phyloP scores from a whole-genome alignment of 2,329 filamentous ascomycete species.

The Ophiostoma sp. region DNA sequence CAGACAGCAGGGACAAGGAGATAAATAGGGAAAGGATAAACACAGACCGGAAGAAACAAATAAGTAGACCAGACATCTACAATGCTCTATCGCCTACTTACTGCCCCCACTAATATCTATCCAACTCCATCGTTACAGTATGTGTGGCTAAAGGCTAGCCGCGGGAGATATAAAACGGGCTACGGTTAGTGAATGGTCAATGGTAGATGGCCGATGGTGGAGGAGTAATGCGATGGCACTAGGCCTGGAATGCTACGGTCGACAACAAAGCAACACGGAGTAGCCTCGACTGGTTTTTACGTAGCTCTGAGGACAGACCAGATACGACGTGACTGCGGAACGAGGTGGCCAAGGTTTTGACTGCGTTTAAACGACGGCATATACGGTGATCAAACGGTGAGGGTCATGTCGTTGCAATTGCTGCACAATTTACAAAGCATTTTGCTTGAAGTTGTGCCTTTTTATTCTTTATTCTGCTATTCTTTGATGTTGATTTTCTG shows the following conservation, averaged over 20 bases:
- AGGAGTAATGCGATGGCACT: slow-evolving; percentile 11
- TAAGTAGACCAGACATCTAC: too few species aligned
- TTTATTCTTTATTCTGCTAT: background rate
- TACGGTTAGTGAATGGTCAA: background rate
- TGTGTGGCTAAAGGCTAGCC: background rate
- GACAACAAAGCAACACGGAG: background rate
- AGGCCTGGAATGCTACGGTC: slow-evolving; percentile 11
- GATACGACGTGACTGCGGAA: too few species aligned
- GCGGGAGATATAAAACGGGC: background rate
- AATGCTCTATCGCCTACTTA: too few species aligned
- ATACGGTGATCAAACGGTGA: background rate
- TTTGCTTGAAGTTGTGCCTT: too few species aligned
- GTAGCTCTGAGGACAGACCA: too few species aligned
- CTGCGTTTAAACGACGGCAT: background rate
- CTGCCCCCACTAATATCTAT: too few species aligned
- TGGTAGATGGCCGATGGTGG: slow-evolving; percentile 8
- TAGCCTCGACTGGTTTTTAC: too few species aligned
- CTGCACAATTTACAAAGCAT: background rate
- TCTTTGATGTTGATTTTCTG: background rate
- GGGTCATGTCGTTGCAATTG: background rate
- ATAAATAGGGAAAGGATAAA: too few species aligned
- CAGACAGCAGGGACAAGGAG: too few species aligned
- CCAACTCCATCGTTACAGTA: too few species aligned
- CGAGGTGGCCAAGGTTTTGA: background rate
- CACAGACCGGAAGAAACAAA: too few species aligned